Base-by-base conservation (phyloP, 2,329 filamentous ascomycete species). In the Trichoderma aggressivum region DNA sequence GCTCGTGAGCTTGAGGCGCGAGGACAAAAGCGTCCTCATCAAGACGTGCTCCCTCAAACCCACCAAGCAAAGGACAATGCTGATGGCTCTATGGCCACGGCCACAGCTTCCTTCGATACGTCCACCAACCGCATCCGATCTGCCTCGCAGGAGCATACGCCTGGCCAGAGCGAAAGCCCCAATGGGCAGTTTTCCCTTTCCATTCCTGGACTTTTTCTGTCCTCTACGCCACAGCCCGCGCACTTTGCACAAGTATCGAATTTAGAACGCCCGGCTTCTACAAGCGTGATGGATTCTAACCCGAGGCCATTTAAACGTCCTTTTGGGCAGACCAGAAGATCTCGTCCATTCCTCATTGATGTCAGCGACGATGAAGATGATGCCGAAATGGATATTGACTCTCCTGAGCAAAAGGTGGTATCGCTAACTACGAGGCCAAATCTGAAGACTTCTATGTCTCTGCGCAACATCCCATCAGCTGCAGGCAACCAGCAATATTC, bases 301-400 rank as follows among this genome's bases (percentile, higher is more conserved):
- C 76, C 78, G 0, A 76, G 78, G 3, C 76, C 80, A 1, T 77
- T 82, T 18, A 92, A 92, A 75, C 88, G 90, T 62, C 87, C 89
- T 5, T 90, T 91, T 75, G 88, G 87, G 14, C 88, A 90, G 58
- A 84, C 84, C 60, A 84, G 85, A 28, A 83, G 86, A 65, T 85
- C 90, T 28, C 85, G 89, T 63, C 87, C 87, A 3, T 87, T 97
- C 66, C 88, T 97, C 50, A 97, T 97, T 75, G 89, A 97, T 74
- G 91, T 97, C 50, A 97, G 93, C 77, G 94, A 97, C 7, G 86
- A 87, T 47, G 87, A 89, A 63, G 88, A 89, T 70, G 88, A 90
- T 74, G 85, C 90, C 60, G 89, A 90, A 70, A 92, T 91, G 89
- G 90, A 92, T 39, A 84, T 91, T 28, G 88, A 88, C 30, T 88